Base-by-base conservation (phyloP, 1,284 basidiomycete species). In the Ustilago tritici region DNA sequence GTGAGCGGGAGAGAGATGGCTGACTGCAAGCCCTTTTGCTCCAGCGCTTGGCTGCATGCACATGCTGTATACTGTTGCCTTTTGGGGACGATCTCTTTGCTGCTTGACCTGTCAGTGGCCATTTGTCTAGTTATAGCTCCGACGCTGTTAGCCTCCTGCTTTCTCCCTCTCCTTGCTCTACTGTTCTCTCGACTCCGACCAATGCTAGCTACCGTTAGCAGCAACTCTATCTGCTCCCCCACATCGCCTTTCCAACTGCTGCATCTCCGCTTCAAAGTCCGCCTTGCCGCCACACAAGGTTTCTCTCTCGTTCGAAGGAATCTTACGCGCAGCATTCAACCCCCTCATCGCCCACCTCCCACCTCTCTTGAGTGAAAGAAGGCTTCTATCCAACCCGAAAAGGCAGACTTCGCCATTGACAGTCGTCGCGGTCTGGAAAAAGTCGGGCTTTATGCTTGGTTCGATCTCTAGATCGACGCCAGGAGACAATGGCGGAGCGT, bases 281-380 rank as follows among this genome's bases (percentile, higher is more conserved):
- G 67, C 61, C 61, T 64, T 50, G 60, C 67, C 67, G 67, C 67
- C 57, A 58, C 47, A 54, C 41, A 58, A 53, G 50, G 28, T 62
- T 58, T 50, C 50, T 62, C 55, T 50, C 56, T 46, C 40, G 19
- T 63, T 50, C 54, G 23, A 41, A 58, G 65, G 61, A 69, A 62
- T 68, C 43, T 63, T 28, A 32, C 38, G 60, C 60, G 61, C 66
- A 68, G 40, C 60, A 38, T n/a, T 35, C 46, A 14, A 31, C 15
- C 6, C 6, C 4, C 28, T 17, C 15, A 31, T 28, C 10, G 28
- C 31, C 31, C 49, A 32, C 10, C 9, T 31, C 31, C 23, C 11
- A 31, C 28, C 28, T 19, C 6, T 50, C 23, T 15, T 50, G 49
- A 12, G 36, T 14, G 36, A 14, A 10, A 38, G 36, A 38, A 10